Base-by-base conservation (phyloP, 2,329 filamentous ascomycete genomes). In the Epichloe bromicola region DNA sequence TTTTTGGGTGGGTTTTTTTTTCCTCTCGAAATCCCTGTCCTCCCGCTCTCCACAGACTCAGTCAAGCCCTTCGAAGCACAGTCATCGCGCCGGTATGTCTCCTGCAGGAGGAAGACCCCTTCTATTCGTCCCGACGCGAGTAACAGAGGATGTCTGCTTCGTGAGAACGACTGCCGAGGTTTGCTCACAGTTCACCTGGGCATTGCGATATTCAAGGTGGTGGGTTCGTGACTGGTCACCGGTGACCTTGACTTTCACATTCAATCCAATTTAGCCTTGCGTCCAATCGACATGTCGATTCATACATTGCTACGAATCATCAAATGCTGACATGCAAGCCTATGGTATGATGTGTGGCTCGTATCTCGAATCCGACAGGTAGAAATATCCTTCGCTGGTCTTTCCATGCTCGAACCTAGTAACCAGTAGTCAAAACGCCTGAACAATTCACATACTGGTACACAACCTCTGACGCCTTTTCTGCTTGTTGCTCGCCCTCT, bases 91-190 rank as follows among this genome's bases (percentile, higher is more conserved):
- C 26, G 26, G 55, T 82, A 84, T 39, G 72, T 74, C 63, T 85
- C 82, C 55, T 81, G 74, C 4, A 88, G 71, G 17, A 76, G 76
- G 46, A 86, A 63, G 64, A 1, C 76, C 81, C 23, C 23, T 26
- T 56, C 80, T 83, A 7, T 71, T 78, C 40, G 80, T 70, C 57
- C 80, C 82, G 54, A 82, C 80, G 60, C 78, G 4, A 80, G 78
- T 60, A 7, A 80, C 71, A 23, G 76, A 74, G 63, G 80, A 84
- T 12, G 74, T 63, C 5, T 71, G 57, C 57, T 68, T 69, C 47
- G 70, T 54, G 2, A 68, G 52, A 47, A 74, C 72, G 15, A 78
- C 69, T 23, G 23, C 23, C 23, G 0, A 23, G 73, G 77, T 7
- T 26, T 26, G 7, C 7, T 26, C 26, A 26, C 26, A 26, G 7